phyloP scores from a whole-genome alignment of 2,329 filamentous ascomycete genomes.

The Zalaria sp. region DNA sequence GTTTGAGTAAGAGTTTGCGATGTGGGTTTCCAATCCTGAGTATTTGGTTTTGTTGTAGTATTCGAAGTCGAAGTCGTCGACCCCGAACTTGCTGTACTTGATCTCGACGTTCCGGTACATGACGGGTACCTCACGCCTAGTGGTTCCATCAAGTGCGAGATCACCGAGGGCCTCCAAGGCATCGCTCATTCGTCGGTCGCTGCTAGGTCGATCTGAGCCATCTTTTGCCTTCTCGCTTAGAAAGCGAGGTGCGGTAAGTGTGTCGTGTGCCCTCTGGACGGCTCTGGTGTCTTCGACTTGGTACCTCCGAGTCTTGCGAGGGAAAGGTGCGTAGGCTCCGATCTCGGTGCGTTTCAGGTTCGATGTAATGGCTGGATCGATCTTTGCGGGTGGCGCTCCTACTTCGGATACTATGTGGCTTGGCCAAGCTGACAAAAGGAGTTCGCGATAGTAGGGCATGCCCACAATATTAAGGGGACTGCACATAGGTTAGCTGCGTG shows the following conservation, averaged over 20 bases:
- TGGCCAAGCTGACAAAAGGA: slow-evolving; percentile 79
- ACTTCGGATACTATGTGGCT: slow-evolving; percentile 71
- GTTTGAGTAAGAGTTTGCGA: slow-evolving; percentile 93
- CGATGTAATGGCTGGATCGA: slow-evolving; percentile 57
- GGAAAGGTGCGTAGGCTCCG: slow-evolving; percentile 58
- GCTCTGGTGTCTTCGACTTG: slow-evolving; percentile 46
- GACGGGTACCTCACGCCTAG: slow-evolving; percentile 67
- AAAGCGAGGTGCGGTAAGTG: slow-evolving; percentile 73
- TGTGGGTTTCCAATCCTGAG: slow-evolving; percentile 90
- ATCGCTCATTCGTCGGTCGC: slow-evolving; percentile 36
- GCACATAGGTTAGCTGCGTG: slow-evolving; percentile 1
- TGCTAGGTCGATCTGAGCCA: slow-evolving; percentile 37
- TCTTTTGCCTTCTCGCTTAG: slow-evolving; percentile 77
- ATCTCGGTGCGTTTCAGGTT: slow-evolving; percentile 31
- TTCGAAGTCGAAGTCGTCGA: slow-evolving; percentile 99
- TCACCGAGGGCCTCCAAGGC: slow-evolving; percentile 52
- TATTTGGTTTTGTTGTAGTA: slow-evolving; percentile 91
- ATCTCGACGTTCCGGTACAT: slow-evolving; percentile 94
- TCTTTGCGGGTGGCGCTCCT: slow-evolving; percentile 63
- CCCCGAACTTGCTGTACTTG: slow-evolving; percentile 96
- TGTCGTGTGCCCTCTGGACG: slow-evolving; percentile 43
- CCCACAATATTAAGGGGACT: slow-evolving; percentile 75
- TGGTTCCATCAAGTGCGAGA: slow-evolving; percentile 53
- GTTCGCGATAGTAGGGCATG: slow-evolving; percentile 86
- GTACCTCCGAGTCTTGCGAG: slow-evolving; percentile 59